Evolutionary conservation across 257 asterid genomes (phyloP).

Genomic region (Striga asiatica): DNA sequence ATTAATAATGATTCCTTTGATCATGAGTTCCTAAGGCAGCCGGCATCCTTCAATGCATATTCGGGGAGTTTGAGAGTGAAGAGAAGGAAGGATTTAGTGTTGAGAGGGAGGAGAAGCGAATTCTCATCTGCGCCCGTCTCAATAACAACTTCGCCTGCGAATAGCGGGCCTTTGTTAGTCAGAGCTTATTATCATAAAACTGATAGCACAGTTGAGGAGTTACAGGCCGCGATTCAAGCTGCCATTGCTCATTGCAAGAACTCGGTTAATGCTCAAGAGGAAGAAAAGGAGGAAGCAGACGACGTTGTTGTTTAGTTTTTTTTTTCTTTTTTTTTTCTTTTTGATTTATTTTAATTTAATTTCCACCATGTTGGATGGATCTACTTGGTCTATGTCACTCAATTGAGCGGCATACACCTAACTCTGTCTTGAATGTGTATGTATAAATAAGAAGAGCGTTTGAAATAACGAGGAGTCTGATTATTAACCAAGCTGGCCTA

Average conservation of each 20-base stretch:
- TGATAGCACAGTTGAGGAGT: conserved; percentile 67
- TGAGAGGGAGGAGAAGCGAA: conserved; percentile 30
- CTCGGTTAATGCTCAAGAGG: conserved; percentile 30
- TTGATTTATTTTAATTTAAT: no score
- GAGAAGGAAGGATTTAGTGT: conserved; percentile 23
- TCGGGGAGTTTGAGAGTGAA: conserved; percentile 45
- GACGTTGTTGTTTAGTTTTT: no score
- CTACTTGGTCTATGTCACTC: no score
- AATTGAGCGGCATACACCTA: no score
- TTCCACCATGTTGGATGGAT: no score
- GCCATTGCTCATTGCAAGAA: conserved; percentile 78
- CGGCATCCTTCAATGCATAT: conserved; percentile 14
- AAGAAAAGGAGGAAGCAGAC: no score
- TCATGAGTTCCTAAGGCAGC: background rate
- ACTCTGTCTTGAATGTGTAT: no score
- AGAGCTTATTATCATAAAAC: background rate
- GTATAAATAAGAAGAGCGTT: no score
- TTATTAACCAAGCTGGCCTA: no score
- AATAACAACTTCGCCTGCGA: conserved; percentile 54
- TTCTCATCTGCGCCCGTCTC: conserved; percentile 71
- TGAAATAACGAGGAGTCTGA: no score
- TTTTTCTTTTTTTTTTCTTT: no score
- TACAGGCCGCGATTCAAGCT: conserved; percentile 72
- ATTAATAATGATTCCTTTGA: no score
- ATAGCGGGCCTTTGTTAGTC: conserved; percentile 50